A percentile compares a stretch with the other conserved stretches of the same genome.
phyloP scores from a whole-genome alignment of 495 filamentous ascomycete species.

The Wilcoxina mikolae region DNA sequence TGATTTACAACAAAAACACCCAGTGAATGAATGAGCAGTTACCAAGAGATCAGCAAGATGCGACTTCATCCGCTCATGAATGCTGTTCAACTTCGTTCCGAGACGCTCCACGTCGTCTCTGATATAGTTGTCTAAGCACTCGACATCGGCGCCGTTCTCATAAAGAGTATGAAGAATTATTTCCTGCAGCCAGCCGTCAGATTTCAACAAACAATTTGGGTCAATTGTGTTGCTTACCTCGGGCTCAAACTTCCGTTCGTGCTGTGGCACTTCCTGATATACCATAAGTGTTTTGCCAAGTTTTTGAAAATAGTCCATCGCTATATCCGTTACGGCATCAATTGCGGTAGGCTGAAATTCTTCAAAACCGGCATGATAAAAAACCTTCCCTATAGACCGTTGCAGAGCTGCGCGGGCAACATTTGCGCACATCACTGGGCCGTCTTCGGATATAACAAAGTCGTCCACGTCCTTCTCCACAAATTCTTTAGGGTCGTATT shows the following conservation, averaged over 20 bases:
- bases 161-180: slow-evolving; percentile 71
- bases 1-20: slow-evolving; percentile 5
- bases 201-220: not conserved
- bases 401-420: slow-evolving; percentile 71
- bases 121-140: slow-evolving; percentile 71
- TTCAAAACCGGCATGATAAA: slow-evolving; percentile 94
- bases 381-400: slow-evolving; percentile 80
- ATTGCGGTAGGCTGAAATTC: slow-evolving; percentile 91
- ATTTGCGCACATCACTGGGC: slow-evolving; percentile 67
- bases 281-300: slow-evolving; percentile 60
- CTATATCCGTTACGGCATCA: slow-evolving; percentile 79
- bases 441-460: slow-evolving; percentile 72
- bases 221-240: slow-evolving; percentile 15
- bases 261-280: slow-evolving; percentile 53
- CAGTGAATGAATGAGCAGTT: slow-evolving; percentile 10
- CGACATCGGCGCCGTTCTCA: slow-evolving; percentile 67
- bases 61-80: slow-evolving; percentile 83
- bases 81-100: slow-evolving; percentile 60
- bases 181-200: slow-evolving; percentile 39
- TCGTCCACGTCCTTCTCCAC: slow-evolving; percentile 68
- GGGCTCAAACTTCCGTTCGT: slow-evolving; percentile 24
- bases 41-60: slow-evolving; percentile 72
- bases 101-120: slow-evolving; percentile 89
- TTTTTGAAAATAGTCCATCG: slow-evolving; percentile 76
- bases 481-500: slow-evolving; percentile 88